These are phyloP conservation scores for Eucalyptus erythrocorys DNA, from an alignment of 345 rosid species.

Conservation along the genomic window DNA sequence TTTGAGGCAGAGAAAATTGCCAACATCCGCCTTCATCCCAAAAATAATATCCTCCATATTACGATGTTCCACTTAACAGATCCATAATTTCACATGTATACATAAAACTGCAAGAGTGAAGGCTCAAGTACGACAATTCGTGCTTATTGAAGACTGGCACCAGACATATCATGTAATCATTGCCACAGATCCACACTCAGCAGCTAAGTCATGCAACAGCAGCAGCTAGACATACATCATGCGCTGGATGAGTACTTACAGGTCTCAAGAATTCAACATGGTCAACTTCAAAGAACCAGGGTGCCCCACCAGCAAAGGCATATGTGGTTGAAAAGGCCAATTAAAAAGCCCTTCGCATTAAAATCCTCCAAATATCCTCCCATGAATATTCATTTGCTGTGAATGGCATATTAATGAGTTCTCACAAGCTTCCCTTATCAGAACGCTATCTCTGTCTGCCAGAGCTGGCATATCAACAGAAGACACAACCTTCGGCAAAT, in stretches of 20 bases:
- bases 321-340: conserved; percentile 74
- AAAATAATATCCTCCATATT: not conserved
- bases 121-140: not conserved
- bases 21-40: conserved; percentile 56
- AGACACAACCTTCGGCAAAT: conserved; percentile 66
- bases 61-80: not conserved
- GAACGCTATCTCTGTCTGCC: conserved; percentile 80
- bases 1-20: conserved; percentile 75
- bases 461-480: conserved; percentile 84
- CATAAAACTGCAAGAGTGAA: not conserved
- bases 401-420: conserved; percentile 84
- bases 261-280: conserved; percentile 80
- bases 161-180: too few relatives aligned
- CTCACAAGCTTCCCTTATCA: conserved; percentile 47
- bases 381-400: conserved; percentile 72
- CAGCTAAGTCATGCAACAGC: not conserved
- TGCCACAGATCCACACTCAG: not conserved
- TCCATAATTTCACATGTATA: not conserved
- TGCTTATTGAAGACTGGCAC: not conserved
- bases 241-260: conserved; percentile 24
- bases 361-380: conserved; percentile 80
- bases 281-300: conserved; percentile 74
- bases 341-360: conserved; percentile 77
- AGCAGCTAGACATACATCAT: not conserved
- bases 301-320: conserved; percentile 75